Base-by-base conservation (phyloP, 2,329 filamentous ascomycete species). In the Aspergillus pseudoglaucus region DNA sequence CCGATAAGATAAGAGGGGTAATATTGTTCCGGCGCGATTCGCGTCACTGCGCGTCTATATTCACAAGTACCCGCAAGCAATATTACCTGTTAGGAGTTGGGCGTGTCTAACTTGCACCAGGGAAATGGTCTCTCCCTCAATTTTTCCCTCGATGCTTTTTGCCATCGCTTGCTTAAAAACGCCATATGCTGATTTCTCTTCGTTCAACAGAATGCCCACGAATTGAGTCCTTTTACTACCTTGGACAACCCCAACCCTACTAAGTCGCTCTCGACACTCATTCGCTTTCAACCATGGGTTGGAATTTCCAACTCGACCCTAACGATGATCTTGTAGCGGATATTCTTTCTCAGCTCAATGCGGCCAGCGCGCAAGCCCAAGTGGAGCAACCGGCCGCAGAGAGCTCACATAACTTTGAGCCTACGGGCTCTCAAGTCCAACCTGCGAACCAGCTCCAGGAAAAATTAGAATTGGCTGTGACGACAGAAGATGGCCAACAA, bases 1-100 rank as follows among this genome's bases (percentile, higher is more conserved):
- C 35, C 38, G 53, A 57, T 59, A 57, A 56, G 55, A 57, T 57
- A 59, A 56, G 25, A 49, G 51, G 42, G 45, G 38, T 8, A 52
- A 46, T 32, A 6, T 48, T 54, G 8, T 44, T 54, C 53, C 54
- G 42, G 10, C 14, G 22, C 39, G 14, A 2, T 30, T 46, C 50
- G 52, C 46, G 50, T 53, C 30, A 38, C 27, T 22, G 44, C 53
- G 51, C 44, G 44, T 48, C n/a, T 15, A 40, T 18, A 51, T 53
- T 22, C 41, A 15, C 15, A n/a, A 10, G 25, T 27, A 27, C 25
- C 25, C 25, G 25, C 25, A 30, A 30, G 33, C 35, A 47, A 45
- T 53, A 38, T 49, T 49, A 53, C 50, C 25, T 46, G 46, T 12
- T 46, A 33, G 5, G 14, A 12, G 10, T 12, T 27, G 25, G 4